Evolutionary conservation across 23 red algal species (phyloP).

Genomic region (Gracilaria caudata): DNA sequence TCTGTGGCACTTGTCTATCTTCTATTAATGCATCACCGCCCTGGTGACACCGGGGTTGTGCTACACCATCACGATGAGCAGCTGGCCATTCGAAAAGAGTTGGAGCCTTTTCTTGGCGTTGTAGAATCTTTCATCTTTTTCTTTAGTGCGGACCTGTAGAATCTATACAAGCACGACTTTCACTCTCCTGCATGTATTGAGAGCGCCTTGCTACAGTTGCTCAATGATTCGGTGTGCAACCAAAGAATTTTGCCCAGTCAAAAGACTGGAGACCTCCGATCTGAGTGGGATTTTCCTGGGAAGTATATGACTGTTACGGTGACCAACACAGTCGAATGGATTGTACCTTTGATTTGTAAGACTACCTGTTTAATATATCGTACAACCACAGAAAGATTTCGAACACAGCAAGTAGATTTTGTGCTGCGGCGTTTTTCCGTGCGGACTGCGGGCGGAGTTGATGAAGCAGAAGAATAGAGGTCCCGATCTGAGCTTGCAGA

Average conservation of each 20-base stretch:
- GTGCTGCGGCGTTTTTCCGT: slow-evolving; percentile 61
- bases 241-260: background rate
- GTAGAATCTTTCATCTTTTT: no score
- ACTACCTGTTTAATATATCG: background rate
- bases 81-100: no score
- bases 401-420: slow-evolving; percentile 36
- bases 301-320: background rate
- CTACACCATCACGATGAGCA: no score
- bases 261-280: background rate
- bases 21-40: no score
- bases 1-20: no score
- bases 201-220: background rate
- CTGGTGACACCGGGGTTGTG: no score
- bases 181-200: no score
- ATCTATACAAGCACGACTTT: no score
- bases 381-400: slow-evolving; percentile 56
- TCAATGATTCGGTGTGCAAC: background rate
- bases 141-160: no score
- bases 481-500: slow-evolving; percentile 55
- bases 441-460: slow-evolving; percentile 53
- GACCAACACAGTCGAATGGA: background rate
- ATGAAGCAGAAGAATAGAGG: slow-evolving; percentile 70
- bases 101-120: no score
- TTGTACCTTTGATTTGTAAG: background rate
- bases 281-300: background rate